Percentiles rank a stretch among this genome's conserved stretches.
These are phyloP conservation scores for Termitomyces sp. DNA, from an alignment of 768 basidiomycete genomes.

Conservation along the genomic window DNA sequence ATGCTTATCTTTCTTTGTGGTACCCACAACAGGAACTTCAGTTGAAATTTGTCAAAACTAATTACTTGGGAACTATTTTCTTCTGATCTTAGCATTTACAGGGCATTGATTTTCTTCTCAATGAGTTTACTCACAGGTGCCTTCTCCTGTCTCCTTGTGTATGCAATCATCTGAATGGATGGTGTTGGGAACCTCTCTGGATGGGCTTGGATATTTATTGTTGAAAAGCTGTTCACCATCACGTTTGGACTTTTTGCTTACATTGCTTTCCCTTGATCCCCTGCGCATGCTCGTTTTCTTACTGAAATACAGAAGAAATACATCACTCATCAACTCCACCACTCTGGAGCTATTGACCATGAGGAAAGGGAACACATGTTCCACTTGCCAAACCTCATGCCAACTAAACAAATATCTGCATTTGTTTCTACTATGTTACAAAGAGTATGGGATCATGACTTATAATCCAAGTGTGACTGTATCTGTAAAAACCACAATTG, in stretches of 20 bases:
- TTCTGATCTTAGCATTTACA: conserved; percentile 26
- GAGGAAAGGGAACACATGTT: no score
- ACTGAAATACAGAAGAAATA: conserved; percentile 23
- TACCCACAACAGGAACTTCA: conserved; percentile 45
- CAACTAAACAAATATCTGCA: no score
- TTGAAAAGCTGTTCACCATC: conserved; percentile 61
- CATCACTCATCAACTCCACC: conserved; percentile 25
- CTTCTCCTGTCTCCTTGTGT: conserved; percentile 64
- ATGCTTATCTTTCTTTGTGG: conserved; percentile 52
- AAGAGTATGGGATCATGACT: no score
- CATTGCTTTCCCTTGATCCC: conserved; percentile 41
- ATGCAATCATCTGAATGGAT: conserved; percentile 59
- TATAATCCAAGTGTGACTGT: no score
- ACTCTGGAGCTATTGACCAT: conserved; percentile 31
- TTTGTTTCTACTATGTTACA: no score
- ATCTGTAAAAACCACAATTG: no score
- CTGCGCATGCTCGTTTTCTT: conserved; percentile 45
- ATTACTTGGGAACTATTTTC: conserved; percentile 19
- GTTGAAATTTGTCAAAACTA: conserved; percentile 25
- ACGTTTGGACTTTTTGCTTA: no score
- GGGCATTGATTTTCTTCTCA: conserved; percentile 44
- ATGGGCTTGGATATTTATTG: conserved; percentile 67
- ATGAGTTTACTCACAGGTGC: conserved; percentile 57
- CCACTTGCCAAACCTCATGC: no score
- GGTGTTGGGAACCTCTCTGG: conserved; percentile 47